These are phyloP conservation scores for Sclerotinia subarctica DNA, from an alignment of 2,329 filamentous ascomycete genomes.

Conservation along the genomic window DNA sequence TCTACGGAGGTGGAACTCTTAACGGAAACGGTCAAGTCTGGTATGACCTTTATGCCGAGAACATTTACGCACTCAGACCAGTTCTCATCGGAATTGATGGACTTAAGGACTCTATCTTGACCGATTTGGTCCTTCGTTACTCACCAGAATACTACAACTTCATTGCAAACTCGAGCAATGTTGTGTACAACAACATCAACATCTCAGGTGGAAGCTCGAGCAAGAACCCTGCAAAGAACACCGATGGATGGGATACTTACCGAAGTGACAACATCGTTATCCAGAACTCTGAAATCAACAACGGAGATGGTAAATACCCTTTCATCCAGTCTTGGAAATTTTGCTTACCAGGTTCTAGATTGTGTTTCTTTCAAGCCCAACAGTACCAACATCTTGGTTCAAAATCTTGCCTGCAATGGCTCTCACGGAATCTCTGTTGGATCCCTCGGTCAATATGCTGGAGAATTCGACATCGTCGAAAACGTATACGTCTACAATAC, in stretches of 20 bases:
- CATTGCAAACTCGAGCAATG: conserved; percentile 61
- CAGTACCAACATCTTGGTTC: conserved; percentile 64
- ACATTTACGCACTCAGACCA: conserved; percentile 57
- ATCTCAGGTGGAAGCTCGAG: conserved; percentile 55
- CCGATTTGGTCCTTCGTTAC: conserved; percentile 58
- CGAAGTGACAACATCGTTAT: conserved; percentile 60
- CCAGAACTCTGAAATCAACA: conserved; percentile 62
- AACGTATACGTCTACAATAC: conserved; percentile 64
- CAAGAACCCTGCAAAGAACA: conserved; percentile 59
- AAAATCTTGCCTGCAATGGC: conserved; percentile 64
- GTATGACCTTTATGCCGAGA: conserved; percentile 54
- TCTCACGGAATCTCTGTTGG: conserved; percentile 73
- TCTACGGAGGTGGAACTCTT: conserved; percentile 62
- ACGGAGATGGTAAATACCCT: conserved; percentile 51
- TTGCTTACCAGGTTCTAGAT: conserved; percentile 40
- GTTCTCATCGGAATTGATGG: conserved; percentile 57
- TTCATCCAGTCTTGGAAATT: background rate
- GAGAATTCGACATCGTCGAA: conserved; percentile 63
- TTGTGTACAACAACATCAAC: conserved; percentile 61
- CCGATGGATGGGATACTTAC: conserved; percentile 64
- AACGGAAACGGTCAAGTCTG: conserved; percentile 64
- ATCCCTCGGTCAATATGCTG: conserved; percentile 62
- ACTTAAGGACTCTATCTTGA: conserved; percentile 55
- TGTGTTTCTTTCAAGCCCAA: conserved; percentile 76
- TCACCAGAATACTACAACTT: conserved; percentile 60